These are phyloP conservation scores for Groenewaldozyma salmanticensis DNA, from an alignment of 805 yeast species.

Conservation along the genomic window DNA sequence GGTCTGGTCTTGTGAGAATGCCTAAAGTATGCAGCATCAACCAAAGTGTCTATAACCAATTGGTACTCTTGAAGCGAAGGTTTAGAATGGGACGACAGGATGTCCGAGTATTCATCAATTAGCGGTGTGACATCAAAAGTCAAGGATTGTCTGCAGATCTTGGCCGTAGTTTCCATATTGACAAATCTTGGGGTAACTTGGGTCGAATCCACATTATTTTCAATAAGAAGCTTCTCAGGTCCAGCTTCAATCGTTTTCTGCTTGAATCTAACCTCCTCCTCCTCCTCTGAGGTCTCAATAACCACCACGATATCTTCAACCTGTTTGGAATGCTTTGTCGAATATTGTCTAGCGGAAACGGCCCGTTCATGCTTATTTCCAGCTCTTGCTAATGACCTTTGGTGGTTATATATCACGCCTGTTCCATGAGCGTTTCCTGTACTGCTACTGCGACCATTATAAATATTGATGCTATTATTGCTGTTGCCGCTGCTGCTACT, in stretches of 20 bases:
- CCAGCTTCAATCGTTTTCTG: no score
- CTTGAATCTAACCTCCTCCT: no score
- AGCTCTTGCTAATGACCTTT: constrained; percentile 4
- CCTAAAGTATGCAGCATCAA: constrained; percentile 7
- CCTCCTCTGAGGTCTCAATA: neutral
- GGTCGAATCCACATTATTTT: no score
- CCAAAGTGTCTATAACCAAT: constrained; percentile 19
- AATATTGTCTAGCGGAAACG: constrained; percentile 3
- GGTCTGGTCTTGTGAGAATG: neutral
- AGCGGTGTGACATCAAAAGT: constrained; percentile 16
- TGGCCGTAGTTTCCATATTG: neutral
- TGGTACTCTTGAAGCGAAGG: constrained; percentile 24
- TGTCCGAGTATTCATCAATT: constrained; percentile 22
- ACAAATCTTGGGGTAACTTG: neutral
- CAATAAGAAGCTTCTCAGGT: no score
- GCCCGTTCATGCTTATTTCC: neutral
- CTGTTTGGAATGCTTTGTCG: constrained; percentile 3
- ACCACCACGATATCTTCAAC: neutral
- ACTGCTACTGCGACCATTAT: no score
- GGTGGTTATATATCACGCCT: constrained; percentile 8
- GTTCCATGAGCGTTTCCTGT: constrained; percentile 1
- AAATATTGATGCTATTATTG: neutral
- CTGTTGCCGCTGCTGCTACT: neutral
- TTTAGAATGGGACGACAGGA: constrained; percentile 14
- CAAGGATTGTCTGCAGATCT: neutral